A percentile compares a stretch with the other conserved stretches of the same genome.
phyloP scores from a whole-genome alignment of 2,329 filamentous ascomycete species.

The Orbilia brochopaga region DNA sequence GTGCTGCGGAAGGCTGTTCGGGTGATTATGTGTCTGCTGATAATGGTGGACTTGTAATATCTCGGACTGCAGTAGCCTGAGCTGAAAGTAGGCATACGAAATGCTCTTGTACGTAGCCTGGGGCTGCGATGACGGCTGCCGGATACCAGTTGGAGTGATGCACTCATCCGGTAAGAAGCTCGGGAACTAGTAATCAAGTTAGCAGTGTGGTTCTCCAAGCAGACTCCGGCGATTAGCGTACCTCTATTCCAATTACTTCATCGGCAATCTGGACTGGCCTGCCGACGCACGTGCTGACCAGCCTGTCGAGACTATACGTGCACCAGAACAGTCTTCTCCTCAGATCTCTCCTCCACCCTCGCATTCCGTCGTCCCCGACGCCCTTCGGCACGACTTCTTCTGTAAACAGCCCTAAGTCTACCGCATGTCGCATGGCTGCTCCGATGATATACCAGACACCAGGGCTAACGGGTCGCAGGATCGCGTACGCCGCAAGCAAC shows the following conservation, averaged over 20 bases:
- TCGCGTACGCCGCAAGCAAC: slow-evolving; percentile 85
- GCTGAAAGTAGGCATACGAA: slow-evolving; percentile 87
- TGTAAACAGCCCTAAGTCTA: slow-evolving; percentile 89
- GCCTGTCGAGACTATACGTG: slow-evolving; percentile 90
- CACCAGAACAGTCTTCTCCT: slow-evolving; percentile 94
- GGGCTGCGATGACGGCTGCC: slow-evolving; percentile 62
- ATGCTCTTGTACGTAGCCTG: slow-evolving; percentile 87
- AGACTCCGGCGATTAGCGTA: slow-evolving; percentile 25
- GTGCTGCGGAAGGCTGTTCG: slow-evolving; percentile 45
- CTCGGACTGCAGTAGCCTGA: slow-evolving; percentile 88
- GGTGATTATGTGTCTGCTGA: slow-evolving; percentile 73
- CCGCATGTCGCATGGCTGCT: slow-evolving; percentile 84
- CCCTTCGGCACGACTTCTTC: slow-evolving; percentile 69
- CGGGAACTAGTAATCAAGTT: slow-evolving; percentile 66
- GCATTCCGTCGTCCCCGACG: slow-evolving; percentile 67
- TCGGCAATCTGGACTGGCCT: slow-evolving; percentile 94
- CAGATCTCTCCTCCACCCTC: slow-evolving; percentile 85
- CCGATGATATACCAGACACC: slow-evolving; percentile 98
- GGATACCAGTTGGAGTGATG: slow-evolving; percentile 80
- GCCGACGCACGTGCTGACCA: slow-evolving; percentile 92
- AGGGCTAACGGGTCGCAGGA: slow-evolving; percentile 87
- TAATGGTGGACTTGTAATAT: slow-evolving; percentile 93
- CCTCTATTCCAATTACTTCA: slow-evolving; percentile 89
- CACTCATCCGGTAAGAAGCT: slow-evolving; percentile 85
- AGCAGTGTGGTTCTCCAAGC: slow-evolving; percentile 8